Conservation (phyloP, 1,139 yeast genomes). For the Yamadazyma sp. region DNA sequence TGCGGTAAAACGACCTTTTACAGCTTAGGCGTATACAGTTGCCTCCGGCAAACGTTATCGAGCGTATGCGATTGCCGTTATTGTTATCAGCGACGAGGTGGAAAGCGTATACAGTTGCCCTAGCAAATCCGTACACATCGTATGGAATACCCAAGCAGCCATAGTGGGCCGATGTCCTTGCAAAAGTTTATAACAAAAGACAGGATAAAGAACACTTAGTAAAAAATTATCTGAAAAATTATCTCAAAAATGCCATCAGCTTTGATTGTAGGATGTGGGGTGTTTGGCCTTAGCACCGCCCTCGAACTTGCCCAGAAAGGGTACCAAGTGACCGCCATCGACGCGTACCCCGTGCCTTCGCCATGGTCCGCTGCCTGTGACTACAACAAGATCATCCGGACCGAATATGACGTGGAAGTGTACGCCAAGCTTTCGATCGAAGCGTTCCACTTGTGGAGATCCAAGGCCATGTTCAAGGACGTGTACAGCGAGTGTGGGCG, state of each 20-base stretch:
- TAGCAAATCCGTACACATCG: background rate
- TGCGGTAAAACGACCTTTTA: too few species aligned
- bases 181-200: too few species aligned
- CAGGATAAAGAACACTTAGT: background rate
- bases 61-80: background rate
- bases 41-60: background rate
- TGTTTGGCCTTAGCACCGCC: slow-evolving; percentile 21
- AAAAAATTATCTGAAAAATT: background rate
- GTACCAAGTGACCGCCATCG: slow-evolving; percentile 25
- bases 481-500: slow-evolving; percentile 38
- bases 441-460: slow-evolving; percentile 38
- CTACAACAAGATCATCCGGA: slow-evolving; percentile 47
- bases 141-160: too few species aligned
- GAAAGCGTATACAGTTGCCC: background rate
- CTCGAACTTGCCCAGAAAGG: slow-evolving; percentile 18
- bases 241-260: slow-evolving; percentile 5
- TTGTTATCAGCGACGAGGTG: background rate
- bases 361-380: slow-evolving; percentile 51
- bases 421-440: slow-evolving; percentile 42
- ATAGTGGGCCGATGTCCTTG: too few species aligned
- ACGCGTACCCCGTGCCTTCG: slow-evolving; percentile 43
- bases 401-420: slow-evolving; percentile 36
- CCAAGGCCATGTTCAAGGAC: slow-evolving; percentile 28
- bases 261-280: slow-evolving; percentile 23
- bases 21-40: background rate